Evolutionary conservation across 768 basidiomycete species (phyloP), one percentile per base, ranked within the genome.

Genomic region (Kwoniella newhampshirensis): DNA sequence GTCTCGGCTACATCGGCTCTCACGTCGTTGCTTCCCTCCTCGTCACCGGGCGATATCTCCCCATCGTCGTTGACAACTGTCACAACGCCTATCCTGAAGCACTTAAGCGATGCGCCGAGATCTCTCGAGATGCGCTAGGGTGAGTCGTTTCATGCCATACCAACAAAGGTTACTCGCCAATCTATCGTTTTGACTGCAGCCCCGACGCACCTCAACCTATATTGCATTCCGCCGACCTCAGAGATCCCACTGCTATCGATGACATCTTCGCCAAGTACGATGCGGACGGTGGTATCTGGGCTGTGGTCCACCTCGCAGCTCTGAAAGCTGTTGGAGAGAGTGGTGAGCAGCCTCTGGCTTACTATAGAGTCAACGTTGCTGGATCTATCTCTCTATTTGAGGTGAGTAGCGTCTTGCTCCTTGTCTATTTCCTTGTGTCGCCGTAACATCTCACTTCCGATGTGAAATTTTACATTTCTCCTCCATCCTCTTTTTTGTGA

Each of bases 321-420:
- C 86, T 89, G 81, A 99, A 99, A 81, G 91, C 93, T 18, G 96
- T 99, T 45, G 96, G 96, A 40, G 96, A 99, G 77, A 93, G 91
- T 15, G 87, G 87, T 17, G 89, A 96, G 78, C 86, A 89, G 49
- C 96, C 96, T 3, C 76, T 98, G 71, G 83, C 85, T 12, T 99
- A 99, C 78, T 99, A 98, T 77, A 80, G 83, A 65, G 92, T 91
- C 81, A 99, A 99, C 71, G 96, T 99, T 54, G 78, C 83, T 41
- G 93, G 91, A 4, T 93, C 92, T 6, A 77, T 96, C 54, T 85
- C 82, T 47, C 85, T 98, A 20, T 81, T 96, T 62, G 75, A 77
- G 60, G 79, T 79, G 57, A 60, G 78, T 70, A n/a, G n/a, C n/a
- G n/a, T n/a, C n/a, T n/a, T n/a, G n/a, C n/a, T n/a, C n/a, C n/a